phyloP scores from a whole-genome alignment of 108 stramenopile species.

The Cyclostephanos tholiformis region DNA sequence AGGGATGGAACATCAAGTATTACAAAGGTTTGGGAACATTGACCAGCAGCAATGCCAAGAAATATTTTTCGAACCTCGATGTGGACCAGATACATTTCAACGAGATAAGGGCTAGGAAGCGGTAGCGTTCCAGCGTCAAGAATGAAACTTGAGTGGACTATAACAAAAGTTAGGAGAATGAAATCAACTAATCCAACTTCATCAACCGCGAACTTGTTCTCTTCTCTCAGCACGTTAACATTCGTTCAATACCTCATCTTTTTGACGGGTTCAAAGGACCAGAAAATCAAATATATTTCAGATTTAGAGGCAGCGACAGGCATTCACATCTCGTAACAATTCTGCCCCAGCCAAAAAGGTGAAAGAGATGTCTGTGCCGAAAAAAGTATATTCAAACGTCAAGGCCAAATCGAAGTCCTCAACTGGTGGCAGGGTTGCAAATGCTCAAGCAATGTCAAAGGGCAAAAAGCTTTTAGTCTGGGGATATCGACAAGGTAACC shows the following conservation, averaged over 20 bases:
- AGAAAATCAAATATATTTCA: too few relatives aligned
- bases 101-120: constrained; percentile 86
- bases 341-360: too few relatives aligned
- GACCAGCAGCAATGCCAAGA: constrained; percentile 88
- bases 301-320: too few relatives aligned
- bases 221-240: constrained; percentile 94
- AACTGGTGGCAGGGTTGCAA: too few relatives aligned
- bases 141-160: constrained; percentile 93
- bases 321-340: too few relatives aligned
- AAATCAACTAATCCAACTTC: constrained; percentile 90
- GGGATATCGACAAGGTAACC: too few relatives aligned
- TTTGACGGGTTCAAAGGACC: constrained; percentile 99
- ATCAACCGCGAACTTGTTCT: constrained; percentile 98
- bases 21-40: constrained; percentile 99
- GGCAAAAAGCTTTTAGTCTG: too few relatives aligned
- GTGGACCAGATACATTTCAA: constrained; percentile 77
- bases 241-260: constrained; percentile 92
- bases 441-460: too few relatives aligned
- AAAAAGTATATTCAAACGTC: too few relatives aligned
- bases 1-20: constrained; percentile 97
- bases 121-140: constrained; percentile 80
- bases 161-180: constrained; percentile 52
- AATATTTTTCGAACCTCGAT: constrained; percentile 82
- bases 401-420: too few relatives aligned
- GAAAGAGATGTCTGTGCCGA: too few relatives aligned